Evolutionary conservation across 768 basidiomycete genomes (phyloP), one percentile per base, ranked within the genome.

Genomic region (Inosperma sp.): DNA sequence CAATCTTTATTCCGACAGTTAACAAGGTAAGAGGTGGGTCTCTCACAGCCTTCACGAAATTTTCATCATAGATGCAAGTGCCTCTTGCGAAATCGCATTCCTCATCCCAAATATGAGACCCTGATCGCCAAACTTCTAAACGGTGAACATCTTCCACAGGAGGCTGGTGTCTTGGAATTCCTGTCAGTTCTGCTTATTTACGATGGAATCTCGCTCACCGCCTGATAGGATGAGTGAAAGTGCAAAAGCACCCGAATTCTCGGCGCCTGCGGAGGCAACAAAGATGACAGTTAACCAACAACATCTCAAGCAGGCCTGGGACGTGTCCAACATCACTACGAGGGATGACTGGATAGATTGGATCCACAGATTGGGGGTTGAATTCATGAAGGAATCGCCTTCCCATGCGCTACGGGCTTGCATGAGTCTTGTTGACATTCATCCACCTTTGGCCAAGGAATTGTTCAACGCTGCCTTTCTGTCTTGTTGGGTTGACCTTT

Each of bases 381-480:
- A 97, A 65, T 87, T 98, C 62, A 94, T 99, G 87, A 91, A 94
- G 62, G 93, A 98, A 56, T 97, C 95, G 0, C 95, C 96, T 0
- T 96, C 93, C 2, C 93, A 95, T 71, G 96, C 96, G n/a, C 79
- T 99, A 31, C 82, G 96, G 36, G 93, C 96, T 0, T 97, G 95
- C 62, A 92, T 93, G 81, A 90, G 83, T 59, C 72, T 98, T 37
- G 93, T 97, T 2, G 91, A 96, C 62, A 83, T 88, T 7, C 90
- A 97, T 66, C 80, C 85, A 17, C 92, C 93, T 1, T 77, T 98
- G 43, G 93, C 93, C 0, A 86, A 88, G 60, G 95, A 98, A 62
- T 72, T 99, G 9, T 98, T 97, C 77, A 98, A 98, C 65, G 93
- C 94, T 4, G 96, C 96, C 0, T 99, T 99, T 69, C 79, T 98